phyloP scores from a whole-genome alignment of 2,329 filamentous ascomycete species.

The Ophiostoma fasciatum region DNA sequence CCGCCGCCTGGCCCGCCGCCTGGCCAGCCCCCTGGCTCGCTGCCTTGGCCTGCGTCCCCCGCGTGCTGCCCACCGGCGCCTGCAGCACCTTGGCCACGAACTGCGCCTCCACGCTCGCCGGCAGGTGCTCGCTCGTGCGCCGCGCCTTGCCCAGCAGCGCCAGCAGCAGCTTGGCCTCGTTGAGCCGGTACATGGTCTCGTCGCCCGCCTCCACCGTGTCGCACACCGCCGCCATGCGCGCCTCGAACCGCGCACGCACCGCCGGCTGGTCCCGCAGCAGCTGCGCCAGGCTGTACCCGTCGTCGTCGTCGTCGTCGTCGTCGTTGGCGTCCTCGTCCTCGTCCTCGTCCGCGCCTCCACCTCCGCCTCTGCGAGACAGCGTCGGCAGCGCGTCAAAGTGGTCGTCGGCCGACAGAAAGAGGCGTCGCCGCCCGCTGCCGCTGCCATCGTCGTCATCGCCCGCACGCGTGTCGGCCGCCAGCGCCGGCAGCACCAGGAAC shows the following conservation, averaged over 20 bases:
- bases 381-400: constrained; percentile 47
- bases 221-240: constrained; percentile 56
- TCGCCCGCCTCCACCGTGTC: constrained; percentile 72
- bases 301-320: constrained; percentile 6
- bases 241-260: constrained; percentile 39
- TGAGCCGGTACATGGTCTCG: constrained; percentile 74
- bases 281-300: constrained; percentile 42
- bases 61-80: constrained; percentile 56
- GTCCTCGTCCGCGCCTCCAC: too few relatives aligned
- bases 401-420: constrained; percentile 58
- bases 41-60: constrained; percentile 17
- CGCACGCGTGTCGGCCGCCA: constrained; percentile 31
- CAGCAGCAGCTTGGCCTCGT: constrained; percentile 50
- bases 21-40: not conserved
- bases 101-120: constrained; percentile 68
- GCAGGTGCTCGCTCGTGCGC: constrained; percentile 48
- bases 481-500: constrained; percentile 65
- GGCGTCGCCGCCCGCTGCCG: constrained; percentile 28
- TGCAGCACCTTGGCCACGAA: constrained; percentile 68
- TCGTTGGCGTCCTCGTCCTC: too few relatives aligned
- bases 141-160: constrained; percentile 58
- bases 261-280: constrained; percentile 33
- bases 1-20: constrained; percentile 15
- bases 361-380: not conserved
- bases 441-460: constrained; percentile 9